Conservation (phyloP, 139 green algal species). For the Zygnema cylindricum region DNA sequence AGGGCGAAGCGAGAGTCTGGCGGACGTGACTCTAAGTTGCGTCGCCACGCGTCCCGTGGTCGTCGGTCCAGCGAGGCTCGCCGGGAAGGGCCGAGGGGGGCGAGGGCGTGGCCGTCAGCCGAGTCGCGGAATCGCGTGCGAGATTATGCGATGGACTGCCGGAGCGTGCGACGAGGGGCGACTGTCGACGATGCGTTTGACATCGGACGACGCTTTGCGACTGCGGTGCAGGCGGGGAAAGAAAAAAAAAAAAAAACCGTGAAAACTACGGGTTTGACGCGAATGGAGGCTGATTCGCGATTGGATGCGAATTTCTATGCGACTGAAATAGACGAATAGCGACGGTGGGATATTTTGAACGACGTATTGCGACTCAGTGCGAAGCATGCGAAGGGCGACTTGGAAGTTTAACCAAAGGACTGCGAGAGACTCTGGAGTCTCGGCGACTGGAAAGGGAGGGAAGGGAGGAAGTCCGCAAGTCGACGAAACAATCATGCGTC, state of each 20-base stretch:
- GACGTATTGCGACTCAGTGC: not conserved
- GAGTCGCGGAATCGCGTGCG: too few species aligned
- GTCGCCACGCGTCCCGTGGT: not conserved
- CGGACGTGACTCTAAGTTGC: too few species aligned
- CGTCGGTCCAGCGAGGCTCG: not conserved
- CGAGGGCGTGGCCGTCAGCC: not conserved
- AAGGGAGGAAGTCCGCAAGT: too few species aligned
- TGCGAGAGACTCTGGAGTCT: too few species aligned
- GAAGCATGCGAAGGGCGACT: not conserved
- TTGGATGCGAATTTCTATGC: not conserved
- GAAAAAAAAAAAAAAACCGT: not conserved
- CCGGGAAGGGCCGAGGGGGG: not conserved
- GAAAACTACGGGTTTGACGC: not conserved
- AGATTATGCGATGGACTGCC: too few species aligned
- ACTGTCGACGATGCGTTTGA: not conserved
- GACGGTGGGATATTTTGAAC: not conserved
- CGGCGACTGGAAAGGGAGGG: too few species aligned
- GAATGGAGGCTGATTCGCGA: not conserved
- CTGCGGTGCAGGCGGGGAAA: not conserved
- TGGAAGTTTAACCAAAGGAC: too few species aligned
- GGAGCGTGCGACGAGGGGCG: too few species aligned
- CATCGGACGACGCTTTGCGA: not conserved
- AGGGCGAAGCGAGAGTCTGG: not conserved
- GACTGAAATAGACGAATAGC: not conserved
- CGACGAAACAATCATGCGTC: too few species aligned